These are phyloP conservation scores for Anastatica hierochuntica DNA, from an alignment of 345 rosid species.

Conservation along the genomic window DNA sequence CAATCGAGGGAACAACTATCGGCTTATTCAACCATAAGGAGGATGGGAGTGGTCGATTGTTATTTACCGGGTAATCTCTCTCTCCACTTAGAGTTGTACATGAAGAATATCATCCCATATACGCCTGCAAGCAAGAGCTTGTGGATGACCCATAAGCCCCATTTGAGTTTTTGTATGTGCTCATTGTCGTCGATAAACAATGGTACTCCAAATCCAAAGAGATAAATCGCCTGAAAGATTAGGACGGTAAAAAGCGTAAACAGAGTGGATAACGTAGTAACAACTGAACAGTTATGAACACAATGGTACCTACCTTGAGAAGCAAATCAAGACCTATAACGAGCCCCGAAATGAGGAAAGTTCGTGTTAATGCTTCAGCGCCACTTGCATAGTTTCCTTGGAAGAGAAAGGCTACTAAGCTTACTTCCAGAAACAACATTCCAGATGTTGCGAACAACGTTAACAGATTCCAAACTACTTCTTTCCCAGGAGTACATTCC, in stretches of 20 bases:
- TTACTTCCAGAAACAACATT: constrained; percentile 88
- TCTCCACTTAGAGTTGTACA: constrained; percentile 91
- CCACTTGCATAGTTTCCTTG: constrained; percentile 93
- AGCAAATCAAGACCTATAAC: constrained; percentile 76
- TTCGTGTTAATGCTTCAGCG: constrained; percentile 65
- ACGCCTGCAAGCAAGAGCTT: constrained; percentile 68
- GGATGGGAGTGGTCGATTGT: background rate
- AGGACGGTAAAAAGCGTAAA: background rate
- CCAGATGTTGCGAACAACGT: constrained; percentile 80
- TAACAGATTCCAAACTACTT: constrained; percentile 70
- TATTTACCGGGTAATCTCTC: constrained; percentile 77
- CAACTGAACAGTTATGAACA: background rate
- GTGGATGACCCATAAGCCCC: constrained; percentile 91
- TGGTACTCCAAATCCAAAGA: constrained; percentile 78
- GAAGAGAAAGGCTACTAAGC: constrained; percentile 83
- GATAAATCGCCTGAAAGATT: constrained; percentile 61
- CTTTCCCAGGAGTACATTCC: constrained; percentile 85
- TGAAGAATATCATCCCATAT: constrained; percentile 68
- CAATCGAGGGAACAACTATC: background rate
- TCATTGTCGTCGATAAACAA: constrained; percentile 64
- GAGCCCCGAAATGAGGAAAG: constrained; percentile 74
- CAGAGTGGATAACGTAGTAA: background rate
- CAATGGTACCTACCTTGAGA: constrained; percentile 59
- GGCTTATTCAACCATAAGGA: constrained; percentile 5
- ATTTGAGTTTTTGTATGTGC: constrained; percentile 45